Evolutionary conservation across 495 filamentous ascomycete genomes (phyloP).

Genomic region (Aspergillus baeticus): DNA sequence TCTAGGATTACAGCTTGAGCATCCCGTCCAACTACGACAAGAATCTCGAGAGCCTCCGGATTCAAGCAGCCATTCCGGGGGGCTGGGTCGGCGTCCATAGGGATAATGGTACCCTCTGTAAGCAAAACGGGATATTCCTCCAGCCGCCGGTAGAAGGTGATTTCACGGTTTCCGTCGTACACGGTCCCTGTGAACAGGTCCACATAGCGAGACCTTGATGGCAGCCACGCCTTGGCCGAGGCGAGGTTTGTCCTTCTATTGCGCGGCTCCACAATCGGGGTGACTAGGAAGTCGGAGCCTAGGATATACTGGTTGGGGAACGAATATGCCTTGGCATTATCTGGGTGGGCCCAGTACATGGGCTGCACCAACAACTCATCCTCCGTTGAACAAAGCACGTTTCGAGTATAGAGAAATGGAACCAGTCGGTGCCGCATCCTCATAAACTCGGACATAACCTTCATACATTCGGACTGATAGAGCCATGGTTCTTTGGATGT

Average conservation of each 20-base stretch:
- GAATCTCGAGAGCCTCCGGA: slow-evolving; percentile 40
- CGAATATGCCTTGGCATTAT: slow-evolving; percentile 45
- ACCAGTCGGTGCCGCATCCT: slow-evolving; percentile 51
- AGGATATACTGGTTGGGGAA: slow-evolving; percentile 54
- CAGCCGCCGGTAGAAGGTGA: slow-evolving; percentile 45
- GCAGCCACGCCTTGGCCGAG: slow-evolving; percentile 49
- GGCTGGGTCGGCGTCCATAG: slow-evolving; percentile 37
- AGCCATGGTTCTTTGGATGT: slow-evolving; percentile 58
- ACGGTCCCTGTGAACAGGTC: slow-evolving; percentile 52
- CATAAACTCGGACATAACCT: slow-evolving; percentile 47
- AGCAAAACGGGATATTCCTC: slow-evolving; percentile 49
- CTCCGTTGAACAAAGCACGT: slow-evolving; percentile 39
- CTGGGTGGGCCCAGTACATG: slow-evolving; percentile 58
- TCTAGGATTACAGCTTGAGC: slow-evolving; percentile 43
- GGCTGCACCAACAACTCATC: slow-evolving; percentile 52
- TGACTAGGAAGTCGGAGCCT: slow-evolving; percentile 51
- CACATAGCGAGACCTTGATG: slow-evolving; percentile 41
- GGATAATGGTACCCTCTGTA: slow-evolving; percentile 53
- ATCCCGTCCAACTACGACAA: slow-evolving; percentile 53
- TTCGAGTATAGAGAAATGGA: slow-evolving; percentile 60
- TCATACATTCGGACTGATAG: slow-evolving; percentile 34
- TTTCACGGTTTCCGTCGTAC: slow-evolving; percentile 50
- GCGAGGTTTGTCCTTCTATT: slow-evolving; percentile 35
- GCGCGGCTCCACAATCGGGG: slow-evolving; percentile 48
- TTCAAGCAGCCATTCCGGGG: slow-evolving; percentile 42